phyloP scores from a whole-genome alignment of 2,329 filamentous ascomycete genomes.

The Beauveria caledonica region DNA sequence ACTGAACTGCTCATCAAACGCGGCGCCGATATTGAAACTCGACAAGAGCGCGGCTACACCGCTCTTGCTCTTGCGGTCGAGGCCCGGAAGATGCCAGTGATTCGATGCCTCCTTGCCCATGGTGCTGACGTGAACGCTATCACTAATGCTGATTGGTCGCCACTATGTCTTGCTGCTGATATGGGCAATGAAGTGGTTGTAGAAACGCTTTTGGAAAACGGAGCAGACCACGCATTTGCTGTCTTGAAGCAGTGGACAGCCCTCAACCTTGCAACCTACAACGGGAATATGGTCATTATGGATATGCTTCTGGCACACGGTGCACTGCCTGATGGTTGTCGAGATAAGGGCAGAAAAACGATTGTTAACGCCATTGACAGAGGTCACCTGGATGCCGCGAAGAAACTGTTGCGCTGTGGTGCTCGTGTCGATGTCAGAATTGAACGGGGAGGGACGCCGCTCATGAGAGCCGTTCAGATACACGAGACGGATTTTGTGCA shows the following conservation, averaged over 20 bases:
- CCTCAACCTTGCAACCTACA: conserved; percentile 22
- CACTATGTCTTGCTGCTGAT: conserved; percentile 22
- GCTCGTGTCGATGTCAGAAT: background rate
- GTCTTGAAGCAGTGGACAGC: conserved; percentile 14
- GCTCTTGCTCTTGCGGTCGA: conserved; percentile 11
- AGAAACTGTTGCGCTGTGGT: background rate
- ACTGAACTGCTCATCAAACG: conserved; percentile 8
- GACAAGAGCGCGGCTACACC: conserved; percentile 13
- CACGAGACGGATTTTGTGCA: background rate
- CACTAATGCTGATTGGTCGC: conserved; percentile 15
- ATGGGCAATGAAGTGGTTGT: conserved; percentile 9
- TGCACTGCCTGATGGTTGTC: background rate
- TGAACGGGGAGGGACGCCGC: conserved; percentile 5
- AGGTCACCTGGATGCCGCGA: conserved; percentile 5
- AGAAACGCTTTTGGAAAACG: conserved; percentile 14
- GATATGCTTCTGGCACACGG: background rate
- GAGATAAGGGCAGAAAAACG: background rate
- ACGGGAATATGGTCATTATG: conserved; percentile 6
- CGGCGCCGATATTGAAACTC: conserved; percentile 1
- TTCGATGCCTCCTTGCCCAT: conserved; percentile 9
- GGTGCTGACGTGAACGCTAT: conserved; percentile 22
- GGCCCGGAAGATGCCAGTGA: background rate
- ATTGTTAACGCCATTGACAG: conserved; percentile 14
- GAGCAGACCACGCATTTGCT: conserved; percentile 21
- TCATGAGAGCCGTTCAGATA: background rate